These are phyloP conservation scores for Chaetomium sp. DNA, from an alignment of 2,329 filamentous ascomycete genomes.

Conservation along the genomic window DNA sequence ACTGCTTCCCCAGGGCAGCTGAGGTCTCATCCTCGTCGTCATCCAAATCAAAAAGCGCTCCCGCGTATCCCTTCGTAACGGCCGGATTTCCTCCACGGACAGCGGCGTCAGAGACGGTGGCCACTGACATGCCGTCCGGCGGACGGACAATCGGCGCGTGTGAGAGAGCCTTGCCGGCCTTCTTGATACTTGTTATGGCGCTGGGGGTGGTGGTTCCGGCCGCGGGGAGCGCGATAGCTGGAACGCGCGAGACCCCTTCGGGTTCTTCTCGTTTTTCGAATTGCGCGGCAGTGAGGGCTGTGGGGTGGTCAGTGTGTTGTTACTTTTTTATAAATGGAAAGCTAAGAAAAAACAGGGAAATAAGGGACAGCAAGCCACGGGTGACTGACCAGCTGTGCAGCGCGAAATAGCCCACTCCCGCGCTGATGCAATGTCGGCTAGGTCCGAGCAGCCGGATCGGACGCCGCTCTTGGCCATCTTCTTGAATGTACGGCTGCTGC, in stretches of 20 bases:
- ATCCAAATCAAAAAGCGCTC: not conserved
- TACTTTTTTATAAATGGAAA: not conserved
- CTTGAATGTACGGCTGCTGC: not conserved
- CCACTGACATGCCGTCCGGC: not conserved
- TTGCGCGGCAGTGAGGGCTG: not conserved
- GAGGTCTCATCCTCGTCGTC: not conserved
- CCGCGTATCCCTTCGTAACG: not conserved
- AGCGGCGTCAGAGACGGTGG: not conserved
- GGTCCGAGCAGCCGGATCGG: not conserved
- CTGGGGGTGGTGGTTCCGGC: not conserved
- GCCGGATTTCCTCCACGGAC: not conserved
- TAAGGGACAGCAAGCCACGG: no score
- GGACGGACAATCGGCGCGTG: no score
- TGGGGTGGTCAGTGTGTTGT: not conserved
- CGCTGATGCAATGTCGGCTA: not conserved
- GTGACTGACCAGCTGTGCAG: not conserved
- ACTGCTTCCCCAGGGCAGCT: not conserved
- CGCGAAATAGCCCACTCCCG: not conserved
- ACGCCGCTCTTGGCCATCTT: not conserved
- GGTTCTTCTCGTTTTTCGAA: no score
- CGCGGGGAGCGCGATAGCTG: no score
- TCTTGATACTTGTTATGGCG: no score
- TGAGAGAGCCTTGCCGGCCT: no score
- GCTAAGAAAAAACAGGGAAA: not conserved
- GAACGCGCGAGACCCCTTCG: no score